phyloP scores from a whole-genome alignment of 2,329 filamentous ascomycete species.

The Aureobasidium sp. region DNA sequence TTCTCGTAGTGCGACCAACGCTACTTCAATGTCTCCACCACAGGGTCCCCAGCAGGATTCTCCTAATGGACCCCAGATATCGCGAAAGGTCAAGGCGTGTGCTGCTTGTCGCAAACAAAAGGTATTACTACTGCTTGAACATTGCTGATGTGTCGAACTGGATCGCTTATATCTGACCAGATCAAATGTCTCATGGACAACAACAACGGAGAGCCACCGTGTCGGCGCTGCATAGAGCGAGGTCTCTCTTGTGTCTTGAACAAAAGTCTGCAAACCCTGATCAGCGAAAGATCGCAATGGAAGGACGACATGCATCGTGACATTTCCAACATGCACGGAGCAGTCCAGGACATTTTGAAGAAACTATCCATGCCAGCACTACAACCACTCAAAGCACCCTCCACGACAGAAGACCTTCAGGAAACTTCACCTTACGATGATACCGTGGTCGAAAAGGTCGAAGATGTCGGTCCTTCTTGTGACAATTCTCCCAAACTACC shows the following conservation, averaged over 20 bases:
- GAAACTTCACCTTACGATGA: conserved; percentile 10
- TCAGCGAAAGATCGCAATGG: conserved; percentile 34
- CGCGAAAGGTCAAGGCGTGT: conserved; percentile 30
- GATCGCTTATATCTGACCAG: conserved; percentile 40
- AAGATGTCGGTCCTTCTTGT: conserved; percentile 24
- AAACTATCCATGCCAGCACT: conserved; percentile 31
- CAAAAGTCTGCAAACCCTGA: conserved; percentile 39
- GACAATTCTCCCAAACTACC: conserved; percentile 25
- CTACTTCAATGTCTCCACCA: conserved; percentile 4
- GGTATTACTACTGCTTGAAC: background rate
- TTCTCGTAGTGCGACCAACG: background rate
- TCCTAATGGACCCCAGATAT: conserved; percentile 7
- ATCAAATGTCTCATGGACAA: conserved; percentile 46
- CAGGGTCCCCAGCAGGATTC: conserved; percentile 1
- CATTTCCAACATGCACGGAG: conserved; percentile 26
- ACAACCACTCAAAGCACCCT: conserved; percentile 28
- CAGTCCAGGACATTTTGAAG: conserved; percentile 34
- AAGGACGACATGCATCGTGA: conserved; percentile 20
- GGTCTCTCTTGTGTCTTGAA: conserved; percentile 43
- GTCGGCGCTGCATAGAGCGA: conserved; percentile 42
- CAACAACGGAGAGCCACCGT: conserved; percentile 34
- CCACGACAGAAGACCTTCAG: conserved; percentile 13
- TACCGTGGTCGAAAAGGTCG: conserved; percentile 15
- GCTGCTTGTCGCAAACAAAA: conserved; percentile 47
- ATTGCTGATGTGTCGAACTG: background rate